These are phyloP conservation scores for Panicum virgatum DNA, from an alignment of 202 grass and related monocot genomes.

Conservation along the genomic window DNA sequence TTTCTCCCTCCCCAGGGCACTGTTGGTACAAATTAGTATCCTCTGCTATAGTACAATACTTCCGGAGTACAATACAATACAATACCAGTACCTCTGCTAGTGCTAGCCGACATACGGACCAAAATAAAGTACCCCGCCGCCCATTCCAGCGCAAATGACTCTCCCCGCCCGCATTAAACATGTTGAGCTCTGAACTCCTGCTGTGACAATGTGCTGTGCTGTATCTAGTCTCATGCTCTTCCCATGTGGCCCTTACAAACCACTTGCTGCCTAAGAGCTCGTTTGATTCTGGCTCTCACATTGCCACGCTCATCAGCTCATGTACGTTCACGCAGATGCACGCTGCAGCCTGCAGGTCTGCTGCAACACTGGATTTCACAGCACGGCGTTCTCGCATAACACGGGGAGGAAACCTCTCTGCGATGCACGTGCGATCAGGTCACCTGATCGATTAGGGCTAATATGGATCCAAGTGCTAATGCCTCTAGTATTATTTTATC, in stretches of 20 bases:
- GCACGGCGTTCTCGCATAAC: no score
- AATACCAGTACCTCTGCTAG: background rate
- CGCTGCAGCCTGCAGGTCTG: background rate
- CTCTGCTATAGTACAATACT: no score
- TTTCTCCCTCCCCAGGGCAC: background rate
- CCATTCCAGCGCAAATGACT: conserved; percentile 6
- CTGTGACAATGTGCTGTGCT: background rate
- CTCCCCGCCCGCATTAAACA: conserved; percentile 22
- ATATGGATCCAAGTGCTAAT: no score
- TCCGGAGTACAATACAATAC: no score
- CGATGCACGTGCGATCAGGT: background rate
- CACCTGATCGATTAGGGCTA: background rate
- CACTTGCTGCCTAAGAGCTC: background rate
- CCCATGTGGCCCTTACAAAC: conserved; percentile 6
- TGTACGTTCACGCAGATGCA: background rate
- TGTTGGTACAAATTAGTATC: no score
- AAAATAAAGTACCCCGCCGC: background rate
- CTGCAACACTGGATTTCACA: background rate
- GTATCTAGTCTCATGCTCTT: background rate
- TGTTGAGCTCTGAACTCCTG: background rate
- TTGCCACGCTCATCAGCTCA: background rate
- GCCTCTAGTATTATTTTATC: no score
- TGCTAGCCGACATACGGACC: background rate
- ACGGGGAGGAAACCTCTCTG: background rate
- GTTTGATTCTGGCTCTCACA: no score